Conservation (phyloP, 805 yeast species). For the Ogataea pini region DNA sequence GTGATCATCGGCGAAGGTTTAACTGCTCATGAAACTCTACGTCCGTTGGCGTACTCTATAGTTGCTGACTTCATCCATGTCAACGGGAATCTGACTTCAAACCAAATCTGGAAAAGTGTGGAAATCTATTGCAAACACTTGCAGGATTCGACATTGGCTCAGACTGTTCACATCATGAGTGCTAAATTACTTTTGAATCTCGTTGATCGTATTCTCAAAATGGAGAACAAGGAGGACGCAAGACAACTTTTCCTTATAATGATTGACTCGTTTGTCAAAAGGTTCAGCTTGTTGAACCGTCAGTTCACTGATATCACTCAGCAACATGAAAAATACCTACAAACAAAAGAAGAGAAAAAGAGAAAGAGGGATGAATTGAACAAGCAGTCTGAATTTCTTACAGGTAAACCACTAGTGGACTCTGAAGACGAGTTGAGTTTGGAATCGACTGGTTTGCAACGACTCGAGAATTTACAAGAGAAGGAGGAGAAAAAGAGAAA, state of each 20-base stretch:
- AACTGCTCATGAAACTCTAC: conserved; percentile 83
- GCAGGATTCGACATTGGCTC: conserved; percentile 77
- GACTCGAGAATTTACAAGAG: too few relatives aligned
- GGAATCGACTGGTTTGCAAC: conserved; percentile 1
- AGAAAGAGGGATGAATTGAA: conserved; percentile 40
- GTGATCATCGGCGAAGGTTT: conserved; percentile 91
- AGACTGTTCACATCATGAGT: conserved; percentile 94
- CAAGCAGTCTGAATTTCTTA: conserved; percentile 40
- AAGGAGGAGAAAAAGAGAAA: too few relatives aligned
- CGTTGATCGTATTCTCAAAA: conserved; percentile 81
- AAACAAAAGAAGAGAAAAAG: conserved; percentile 43
- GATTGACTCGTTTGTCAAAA: conserved; percentile 81
- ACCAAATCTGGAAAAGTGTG: conserved; percentile 86
- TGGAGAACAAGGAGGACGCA: conserved; percentile 79
- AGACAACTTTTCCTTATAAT: conserved; percentile 83
- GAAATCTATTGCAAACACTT: conserved; percentile 76
- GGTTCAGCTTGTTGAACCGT: conserved; percentile 74
- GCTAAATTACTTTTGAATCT: conserved; percentile 85
- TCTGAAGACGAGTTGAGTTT: conserved; percentile 17
- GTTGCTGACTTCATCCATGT: conserved; percentile 96
- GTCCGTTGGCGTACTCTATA: conserved; percentile 92
- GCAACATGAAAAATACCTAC: conserved; percentile 57
- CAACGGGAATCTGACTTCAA: conserved; percentile 75
- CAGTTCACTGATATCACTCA: conserved; percentile 66
- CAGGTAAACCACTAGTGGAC: conserved; percentile 29